Evolutionary conservation across 805 yeast species (phyloP).

Genomic region (Ogataea methanolica): DNA sequence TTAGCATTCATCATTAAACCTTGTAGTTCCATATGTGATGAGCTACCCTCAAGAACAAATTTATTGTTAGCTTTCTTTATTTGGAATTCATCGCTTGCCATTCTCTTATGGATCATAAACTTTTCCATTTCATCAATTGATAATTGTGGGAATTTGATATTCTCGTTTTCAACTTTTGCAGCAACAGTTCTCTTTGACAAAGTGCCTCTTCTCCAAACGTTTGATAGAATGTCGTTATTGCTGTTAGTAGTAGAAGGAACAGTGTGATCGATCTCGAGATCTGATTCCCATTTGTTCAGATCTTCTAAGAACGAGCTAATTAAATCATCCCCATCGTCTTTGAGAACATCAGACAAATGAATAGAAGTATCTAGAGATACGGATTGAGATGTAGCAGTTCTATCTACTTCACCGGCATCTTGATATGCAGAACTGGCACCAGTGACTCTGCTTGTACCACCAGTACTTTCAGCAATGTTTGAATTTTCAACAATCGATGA

Average conservation of each 20-base stretch:
- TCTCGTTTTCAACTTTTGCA: constrained; percentile 9
- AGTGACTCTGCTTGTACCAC: background rate
- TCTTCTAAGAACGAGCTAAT: constrained; percentile 41
- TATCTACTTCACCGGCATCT: background rate
- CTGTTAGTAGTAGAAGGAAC: constrained; percentile 1
- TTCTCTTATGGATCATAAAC: constrained; percentile 26
- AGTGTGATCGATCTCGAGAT: constrained; percentile 6
- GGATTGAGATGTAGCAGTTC: background rate
- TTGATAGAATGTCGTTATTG: constrained; percentile 17
- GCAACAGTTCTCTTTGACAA: constrained; percentile 13
- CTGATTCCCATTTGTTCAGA: constrained; percentile 32
- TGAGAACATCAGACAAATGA: constrained; percentile 27
- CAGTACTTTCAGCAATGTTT: background rate
- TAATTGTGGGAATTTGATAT: constrained; percentile 14
- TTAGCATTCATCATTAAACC: constrained; percentile 18
- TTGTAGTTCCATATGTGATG: constrained; percentile 18
- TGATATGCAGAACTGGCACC: background rate
- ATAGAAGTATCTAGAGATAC: constrained; percentile 7
- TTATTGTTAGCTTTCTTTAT: constrained; percentile 24
- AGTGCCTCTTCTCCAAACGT: constrained; percentile 29
- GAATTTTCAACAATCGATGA: background rate
- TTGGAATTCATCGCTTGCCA: constrained; percentile 28
- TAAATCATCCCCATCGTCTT: constrained; percentile 28
- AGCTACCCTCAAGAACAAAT: constrained; percentile 12
- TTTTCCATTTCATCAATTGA: constrained; percentile 25